phyloP scores from a whole-genome alignment of 83 land plant species.

The Picea mariana region DNA sequence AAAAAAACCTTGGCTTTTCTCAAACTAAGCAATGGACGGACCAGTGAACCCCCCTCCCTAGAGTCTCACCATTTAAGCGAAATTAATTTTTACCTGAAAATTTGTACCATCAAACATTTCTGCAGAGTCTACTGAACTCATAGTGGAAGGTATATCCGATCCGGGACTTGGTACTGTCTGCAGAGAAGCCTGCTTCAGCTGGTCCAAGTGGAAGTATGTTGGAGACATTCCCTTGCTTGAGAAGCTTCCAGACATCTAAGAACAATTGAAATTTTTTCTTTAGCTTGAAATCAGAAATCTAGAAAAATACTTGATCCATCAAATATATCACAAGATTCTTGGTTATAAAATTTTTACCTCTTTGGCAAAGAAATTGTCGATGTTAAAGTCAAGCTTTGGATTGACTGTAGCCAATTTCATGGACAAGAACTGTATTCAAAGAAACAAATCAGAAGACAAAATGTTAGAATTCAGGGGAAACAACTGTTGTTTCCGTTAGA shows the following conservation, averaged over 20 bases:
- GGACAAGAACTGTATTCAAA: slow-evolving; percentile 57
- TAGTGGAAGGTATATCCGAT: slow-evolving; percentile 5
- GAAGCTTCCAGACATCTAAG: slow-evolving; percentile 12
- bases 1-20: too few species aligned
- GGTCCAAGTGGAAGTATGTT: not conserved
- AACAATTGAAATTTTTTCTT: not conserved
- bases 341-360: slow-evolving; percentile 32
- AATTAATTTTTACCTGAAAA: slow-evolving; percentile 14
- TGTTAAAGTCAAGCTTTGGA: slow-evolving; percentile 58
- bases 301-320: not conserved
- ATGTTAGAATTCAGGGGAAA: too few species aligned
- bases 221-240: slow-evolving; percentile 12
- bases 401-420: slow-evolving; percentile 81
- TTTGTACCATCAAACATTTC: slow-evolving; percentile 14
- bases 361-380: slow-evolving; percentile 44
- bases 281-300: not conserved
- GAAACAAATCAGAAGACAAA: not conserved
- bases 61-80: too few species aligned
- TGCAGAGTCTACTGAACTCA: slow-evolving; percentile 5
- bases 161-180: slow-evolving; percentile 11
- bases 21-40: too few species aligned
- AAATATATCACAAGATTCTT: not conserved
- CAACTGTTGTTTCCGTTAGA: too few species aligned
- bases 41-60: too few species aligned
- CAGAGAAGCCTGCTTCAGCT: not conserved